A percentile compares a stretch with the other conserved stretches of the same genome.
These are phyloP conservation scores for Trichoderma sp. DNA, from an alignment of 2,329 filamentous ascomycete genomes.

Conservation along the genomic window DNA sequence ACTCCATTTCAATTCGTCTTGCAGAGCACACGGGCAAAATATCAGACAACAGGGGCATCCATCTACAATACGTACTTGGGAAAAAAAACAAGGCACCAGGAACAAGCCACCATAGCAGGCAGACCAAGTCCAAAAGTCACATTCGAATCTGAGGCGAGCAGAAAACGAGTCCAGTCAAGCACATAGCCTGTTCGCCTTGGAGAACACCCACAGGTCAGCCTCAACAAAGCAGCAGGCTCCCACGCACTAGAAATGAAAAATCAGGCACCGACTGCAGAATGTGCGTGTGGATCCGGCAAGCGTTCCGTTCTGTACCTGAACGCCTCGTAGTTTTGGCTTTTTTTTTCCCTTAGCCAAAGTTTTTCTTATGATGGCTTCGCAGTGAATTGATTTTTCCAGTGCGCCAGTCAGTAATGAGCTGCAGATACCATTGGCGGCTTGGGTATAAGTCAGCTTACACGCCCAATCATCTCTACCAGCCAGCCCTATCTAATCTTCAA, in stretches of 20 bases:
- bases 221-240: background rate
- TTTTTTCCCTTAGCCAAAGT: background rate
- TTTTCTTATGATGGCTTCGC: background rate
- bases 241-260: background rate
- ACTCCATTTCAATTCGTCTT: background rate
- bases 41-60: background rate
- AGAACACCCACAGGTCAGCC: background rate
- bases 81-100: background rate
- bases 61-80: background rate
- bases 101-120: background rate
- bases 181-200: background rate
- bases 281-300: background rate
- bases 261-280: conserved; percentile 1
- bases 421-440: background rate
- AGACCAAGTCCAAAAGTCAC: background rate
- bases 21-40: background rate
- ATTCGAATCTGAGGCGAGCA: background rate
- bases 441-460: background rate
- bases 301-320: background rate
- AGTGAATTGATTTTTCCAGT: background rate
- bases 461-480: background rate
- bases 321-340: background rate
- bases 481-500: background rate
- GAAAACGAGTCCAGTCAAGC: background rate
- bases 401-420: background rate